Percentiles rank a stretch among this genome's conserved stretches.
Conservation (phyloP, 2,329 filamentous ascomycete species). For the Arthrocladium fulminans region DNA sequence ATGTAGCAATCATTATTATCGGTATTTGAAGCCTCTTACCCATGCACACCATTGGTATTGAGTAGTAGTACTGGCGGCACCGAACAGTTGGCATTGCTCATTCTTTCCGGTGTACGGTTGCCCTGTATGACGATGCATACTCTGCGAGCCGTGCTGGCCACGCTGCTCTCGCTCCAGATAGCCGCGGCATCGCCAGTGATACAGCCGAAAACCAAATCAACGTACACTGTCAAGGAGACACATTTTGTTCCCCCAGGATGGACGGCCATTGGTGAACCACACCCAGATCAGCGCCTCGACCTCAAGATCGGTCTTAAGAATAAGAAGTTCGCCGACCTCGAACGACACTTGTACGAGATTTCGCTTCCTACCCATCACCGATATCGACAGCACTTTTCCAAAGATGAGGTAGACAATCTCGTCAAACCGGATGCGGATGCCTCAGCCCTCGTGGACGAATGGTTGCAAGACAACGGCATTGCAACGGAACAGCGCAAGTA, state of each 20-base stretch:
- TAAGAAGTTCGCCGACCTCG: constrained; percentile 46
- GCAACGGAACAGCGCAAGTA: constrained; percentile 33
- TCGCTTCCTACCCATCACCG: constrained; percentile 46
- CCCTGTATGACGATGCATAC: constrained; percentile 3
- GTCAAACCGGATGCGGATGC: constrained; percentile 47
- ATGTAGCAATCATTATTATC: too few relatives aligned
- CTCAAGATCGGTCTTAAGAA: constrained; percentile 53
- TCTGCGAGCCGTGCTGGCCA: constrained; percentile 3
- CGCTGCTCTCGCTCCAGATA: constrained; percentile 4
- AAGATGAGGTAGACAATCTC: constrained; percentile 45
- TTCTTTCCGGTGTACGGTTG: too few relatives aligned
- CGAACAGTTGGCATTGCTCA: too few relatives aligned
- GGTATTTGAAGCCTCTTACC: too few relatives aligned
- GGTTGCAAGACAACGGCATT: constrained; percentile 48
- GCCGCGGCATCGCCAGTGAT: not conserved
- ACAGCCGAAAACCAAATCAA: constrained; percentile 27
- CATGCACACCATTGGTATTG: too few relatives aligned
- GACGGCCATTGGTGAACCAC: constrained; percentile 40
- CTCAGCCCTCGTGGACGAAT: constrained; percentile 45
- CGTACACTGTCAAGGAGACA: constrained; percentile 48
- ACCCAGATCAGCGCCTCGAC: constrained; percentile 42
- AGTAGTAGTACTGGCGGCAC: too few relatives aligned
- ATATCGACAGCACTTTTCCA: constrained; percentile 48
- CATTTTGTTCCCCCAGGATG: constrained; percentile 46
- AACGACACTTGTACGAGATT: constrained; percentile 48